Evolutionary conservation across 768 basidiomycete species (phyloP).

Genomic region (Coprinopsis sp.): DNA sequence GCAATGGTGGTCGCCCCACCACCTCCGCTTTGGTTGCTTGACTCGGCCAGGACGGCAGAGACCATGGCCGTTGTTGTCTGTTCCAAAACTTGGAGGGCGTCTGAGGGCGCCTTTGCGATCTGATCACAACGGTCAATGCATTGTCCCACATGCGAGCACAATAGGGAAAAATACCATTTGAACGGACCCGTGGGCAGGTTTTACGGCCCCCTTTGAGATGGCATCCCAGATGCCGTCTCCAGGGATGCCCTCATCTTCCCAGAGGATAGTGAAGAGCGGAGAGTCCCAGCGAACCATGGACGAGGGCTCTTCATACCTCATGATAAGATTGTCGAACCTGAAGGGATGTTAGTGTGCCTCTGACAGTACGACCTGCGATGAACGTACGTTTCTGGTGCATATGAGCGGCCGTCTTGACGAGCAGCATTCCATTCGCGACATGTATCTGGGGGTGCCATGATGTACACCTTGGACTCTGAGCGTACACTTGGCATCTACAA

Average conservation of each 20-base stretch:
- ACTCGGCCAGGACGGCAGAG: conserved; percentile 63
- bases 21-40: conserved; percentile 46
- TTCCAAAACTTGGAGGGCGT: conserved; percentile 85
- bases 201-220: conserved; percentile 72
- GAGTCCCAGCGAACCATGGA: conserved; percentile 99
- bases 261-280: conserved; percentile 82
- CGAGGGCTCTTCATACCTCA: conserved; percentile 92
- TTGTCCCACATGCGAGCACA: background rate
- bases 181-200: conserved; percentile 89
- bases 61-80: conserved; percentile 68
- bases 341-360: conserved; percentile 2
- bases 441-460: conserved; percentile 67
- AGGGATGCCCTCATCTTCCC: conserved; percentile 65
- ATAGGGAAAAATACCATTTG: no score
- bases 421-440: conserved; percentile 73
- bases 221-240: conserved; percentile 75
- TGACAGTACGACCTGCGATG: conserved; percentile 4
- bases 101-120: conserved; percentile 79
- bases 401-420: conserved; percentile 45
- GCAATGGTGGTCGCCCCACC: conserved; percentile 50
- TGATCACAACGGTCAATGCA: conserved; percentile 24
- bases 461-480: conserved; percentile 52
- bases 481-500: background rate
- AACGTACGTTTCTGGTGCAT: conserved; percentile 71
- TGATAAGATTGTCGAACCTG: conserved; percentile 82